phyloP scores from a whole-genome alignment of 371 early-diverging fungal species.

The Mortierella sp. region DNA sequence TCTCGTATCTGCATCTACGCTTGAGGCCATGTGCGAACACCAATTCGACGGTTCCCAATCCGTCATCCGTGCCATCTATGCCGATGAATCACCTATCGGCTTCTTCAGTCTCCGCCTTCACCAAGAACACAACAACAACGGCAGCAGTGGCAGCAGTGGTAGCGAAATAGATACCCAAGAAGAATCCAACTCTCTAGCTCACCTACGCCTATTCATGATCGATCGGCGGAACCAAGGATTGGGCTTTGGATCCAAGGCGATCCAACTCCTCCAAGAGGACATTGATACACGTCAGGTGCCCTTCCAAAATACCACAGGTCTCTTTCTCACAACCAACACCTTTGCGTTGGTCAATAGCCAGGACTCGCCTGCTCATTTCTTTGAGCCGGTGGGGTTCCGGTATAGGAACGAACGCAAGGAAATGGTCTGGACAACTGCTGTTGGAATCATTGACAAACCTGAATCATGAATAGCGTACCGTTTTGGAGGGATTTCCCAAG shows the following conservation, averaged over 20 bases:
- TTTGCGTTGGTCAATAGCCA: conserved; percentile 26
- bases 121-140: neutral
- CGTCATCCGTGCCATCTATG: conserved; percentile 29
- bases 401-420: neutral
- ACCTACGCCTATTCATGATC: conserved; percentile 37
- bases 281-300: neutral
- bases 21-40: conserved; percentile 47
- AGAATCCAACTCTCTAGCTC: neutral
- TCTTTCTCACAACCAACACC: conserved; percentile 21
- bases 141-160: neutral
- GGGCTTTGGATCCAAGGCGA: conserved; percentile 39
- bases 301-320: neutral
- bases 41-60: conserved; percentile 33
- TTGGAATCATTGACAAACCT: no score
- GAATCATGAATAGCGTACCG: no score
- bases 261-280: conserved; percentile 21
- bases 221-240: conserved; percentile 43
- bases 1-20: conserved; percentile 25
- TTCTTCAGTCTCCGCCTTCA: conserved; percentile 26
- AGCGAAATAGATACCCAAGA: no score
- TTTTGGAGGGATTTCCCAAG: no score
- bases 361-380: conserved; percentile 48
- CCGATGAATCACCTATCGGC: conserved; percentile 28
- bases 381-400: conserved; percentile 21
- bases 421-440: no score